These are phyloP conservation scores for Acorus gramineus DNA, from an alignment of 106 monocot genomes.

Conservation along the genomic window DNA sequence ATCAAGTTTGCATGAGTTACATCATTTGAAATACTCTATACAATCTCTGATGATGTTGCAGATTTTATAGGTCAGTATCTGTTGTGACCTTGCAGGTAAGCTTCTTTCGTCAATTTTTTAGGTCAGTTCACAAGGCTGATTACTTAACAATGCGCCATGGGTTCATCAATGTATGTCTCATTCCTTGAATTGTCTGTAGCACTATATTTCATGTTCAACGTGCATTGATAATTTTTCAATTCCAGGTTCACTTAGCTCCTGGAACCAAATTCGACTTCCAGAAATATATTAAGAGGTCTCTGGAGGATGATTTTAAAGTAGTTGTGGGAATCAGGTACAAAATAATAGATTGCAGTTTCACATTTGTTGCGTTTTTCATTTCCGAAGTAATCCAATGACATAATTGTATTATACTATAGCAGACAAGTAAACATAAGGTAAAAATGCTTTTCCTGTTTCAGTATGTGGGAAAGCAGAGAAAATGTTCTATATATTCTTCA, in stretches of 20 bases:
- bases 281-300: constrained; percentile 62
- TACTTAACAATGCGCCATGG: constrained; percentile 69
- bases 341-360: background rate
- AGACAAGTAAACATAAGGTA: no score
- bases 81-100: constrained; percentile 29
- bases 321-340: constrained; percentile 75
- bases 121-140: constrained; percentile 65
- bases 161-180: constrained; percentile 52
- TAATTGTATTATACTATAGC: no score
- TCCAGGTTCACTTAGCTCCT: constrained; percentile 66
- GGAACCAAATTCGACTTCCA: constrained; percentile 67
- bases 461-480: no score
- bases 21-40: no score
- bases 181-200: background rate
- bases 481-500: no score
- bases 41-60: no score
- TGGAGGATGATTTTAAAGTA: constrained; percentile 82
- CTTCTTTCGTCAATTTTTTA: constrained; percentile 76
- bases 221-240: background rate
- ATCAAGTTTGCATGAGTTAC: no score
- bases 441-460: no score
- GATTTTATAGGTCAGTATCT: no score
- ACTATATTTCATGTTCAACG: no score
- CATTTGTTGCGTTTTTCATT: no score
- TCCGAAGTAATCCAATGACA: no score